Percentiles rank a stretch among this genome's conserved stretches.
These are phyloP conservation scores for Penicillium hordei DNA, from an alignment of 2,329 filamentous ascomycete species.

Conservation along the genomic window DNA sequence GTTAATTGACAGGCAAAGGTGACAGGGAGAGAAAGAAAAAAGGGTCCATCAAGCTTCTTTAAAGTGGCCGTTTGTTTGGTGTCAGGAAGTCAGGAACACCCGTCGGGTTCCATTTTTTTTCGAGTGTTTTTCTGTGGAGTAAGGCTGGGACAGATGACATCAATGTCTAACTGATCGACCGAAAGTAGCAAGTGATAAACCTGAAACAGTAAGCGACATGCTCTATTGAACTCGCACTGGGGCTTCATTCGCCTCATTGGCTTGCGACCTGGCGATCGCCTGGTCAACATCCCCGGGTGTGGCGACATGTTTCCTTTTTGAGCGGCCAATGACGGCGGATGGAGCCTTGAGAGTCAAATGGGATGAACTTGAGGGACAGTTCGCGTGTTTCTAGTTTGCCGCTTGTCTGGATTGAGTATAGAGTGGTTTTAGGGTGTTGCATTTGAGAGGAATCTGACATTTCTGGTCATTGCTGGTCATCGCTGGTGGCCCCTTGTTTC, in stretches of 20 bases:
- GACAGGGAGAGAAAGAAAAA: not conserved
- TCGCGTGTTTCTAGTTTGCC: conserved; percentile 5
- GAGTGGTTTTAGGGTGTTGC: not conserved
- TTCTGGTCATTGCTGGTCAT: not conserved
- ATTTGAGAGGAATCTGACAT: conserved; percentile 10
- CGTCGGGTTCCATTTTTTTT: conserved; percentile 9
- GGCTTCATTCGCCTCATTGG: not conserved
- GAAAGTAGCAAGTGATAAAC: conserved; percentile 4
- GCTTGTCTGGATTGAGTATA: conserved; percentile 1
- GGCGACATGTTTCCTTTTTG: conserved; percentile 3
- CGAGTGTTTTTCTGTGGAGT: conserved; percentile 18
- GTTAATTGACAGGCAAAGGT: not conserved
- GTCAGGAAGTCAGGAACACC: conserved; percentile 5
- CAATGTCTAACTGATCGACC: not conserved
- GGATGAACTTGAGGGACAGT: conserved; percentile 1
- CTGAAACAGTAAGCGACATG: conserved; percentile 12
- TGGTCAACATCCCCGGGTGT: conserved; percentile 10
- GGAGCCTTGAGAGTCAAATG: not conserved
- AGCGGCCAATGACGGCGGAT: not conserved
- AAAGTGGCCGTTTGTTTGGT: conserved; percentile 1
- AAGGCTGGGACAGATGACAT: conserved; percentile 3
- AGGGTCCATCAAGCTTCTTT: conserved; percentile 7
- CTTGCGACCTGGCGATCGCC: conserved; percentile 2
- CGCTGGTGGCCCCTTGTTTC: not conserved
- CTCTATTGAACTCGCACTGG: conserved; percentile 8